These are phyloP conservation scores for Choricystis sp. DNA, from an alignment of 139 green algal species.

Conservation along the genomic window DNA sequence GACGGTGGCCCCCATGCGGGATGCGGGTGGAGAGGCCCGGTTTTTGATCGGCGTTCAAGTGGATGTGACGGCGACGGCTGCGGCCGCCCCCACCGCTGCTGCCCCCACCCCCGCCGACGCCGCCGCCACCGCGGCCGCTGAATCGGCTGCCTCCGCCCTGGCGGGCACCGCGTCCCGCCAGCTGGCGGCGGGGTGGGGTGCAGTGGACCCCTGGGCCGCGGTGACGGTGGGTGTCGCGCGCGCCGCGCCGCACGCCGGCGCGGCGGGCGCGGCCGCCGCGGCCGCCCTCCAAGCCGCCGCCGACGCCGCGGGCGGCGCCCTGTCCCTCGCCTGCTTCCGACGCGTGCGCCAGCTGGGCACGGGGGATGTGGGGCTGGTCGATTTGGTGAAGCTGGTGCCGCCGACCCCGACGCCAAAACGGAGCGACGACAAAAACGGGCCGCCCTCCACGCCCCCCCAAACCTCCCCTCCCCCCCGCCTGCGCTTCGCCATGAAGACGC, in stretches of 20 bases:
- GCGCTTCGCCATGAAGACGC: slow-evolving; percentile 78
- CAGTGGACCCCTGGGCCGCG: slow-evolving; percentile 42
- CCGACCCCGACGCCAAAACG: not conserved
- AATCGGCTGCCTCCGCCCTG: slow-evolving; percentile 2
- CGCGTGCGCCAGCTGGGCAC: slow-evolving; percentile 75
- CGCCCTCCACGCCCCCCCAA: no score
- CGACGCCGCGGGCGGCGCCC: slow-evolving; percentile 31
- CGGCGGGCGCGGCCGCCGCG: slow-evolving; percentile 8
- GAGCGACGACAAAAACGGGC: not conserved
- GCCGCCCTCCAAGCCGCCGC: slow-evolving; percentile 11
- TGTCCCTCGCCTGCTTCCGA: slow-evolving; percentile 72
- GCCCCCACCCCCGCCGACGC: slow-evolving; percentile 3
- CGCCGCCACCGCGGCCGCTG: slow-evolving; percentile 18
- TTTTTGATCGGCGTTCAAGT: slow-evolving; percentile 90
- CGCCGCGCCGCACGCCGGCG: slow-evolving; percentile 31
- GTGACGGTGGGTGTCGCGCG: slow-evolving; percentile 22
- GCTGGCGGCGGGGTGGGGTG: slow-evolving; percentile 5
- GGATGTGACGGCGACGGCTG: slow-evolving; percentile 37
- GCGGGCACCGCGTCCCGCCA: slow-evolving; percentile 9
- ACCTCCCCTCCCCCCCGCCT: not conserved
- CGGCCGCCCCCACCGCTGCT: slow-evolving; percentile 15
- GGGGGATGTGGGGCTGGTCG: slow-evolving; percentile 79
- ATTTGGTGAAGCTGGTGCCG: slow-evolving; percentile 68
- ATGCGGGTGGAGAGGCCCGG: slow-evolving; percentile 52
- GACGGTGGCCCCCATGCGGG: slow-evolving; percentile 78